Conservation (phyloP, 257 asterid genomes). For the Solanum gandarillasii region DNA sequence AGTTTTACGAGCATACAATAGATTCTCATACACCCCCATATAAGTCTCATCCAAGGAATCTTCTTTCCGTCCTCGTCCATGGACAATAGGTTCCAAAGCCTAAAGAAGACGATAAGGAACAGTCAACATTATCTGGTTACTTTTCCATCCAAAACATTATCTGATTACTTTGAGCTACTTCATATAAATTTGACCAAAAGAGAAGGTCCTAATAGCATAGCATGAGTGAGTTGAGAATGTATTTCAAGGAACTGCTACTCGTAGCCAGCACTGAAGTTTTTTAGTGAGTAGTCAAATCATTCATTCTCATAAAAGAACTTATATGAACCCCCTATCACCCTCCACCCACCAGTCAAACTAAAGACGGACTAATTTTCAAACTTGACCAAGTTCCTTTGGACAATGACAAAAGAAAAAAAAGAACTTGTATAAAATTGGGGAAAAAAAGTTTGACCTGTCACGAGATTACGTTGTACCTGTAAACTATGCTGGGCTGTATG, state of each 20-base stretch:
- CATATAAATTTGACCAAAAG: not conserved
- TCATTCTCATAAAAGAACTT: not conserved
- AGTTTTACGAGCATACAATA: slow-evolving; percentile 85
- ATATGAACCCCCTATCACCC: not conserved
- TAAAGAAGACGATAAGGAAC: slow-evolving; percentile 6
- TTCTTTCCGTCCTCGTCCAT: slow-evolving; percentile 88
- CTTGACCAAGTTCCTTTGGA: not conserved
- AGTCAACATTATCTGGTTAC: not conserved
- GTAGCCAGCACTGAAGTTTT: not conserved
- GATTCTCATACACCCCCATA: slow-evolving; percentile 73
- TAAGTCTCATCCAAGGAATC: slow-evolving; percentile 80
- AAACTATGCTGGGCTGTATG: not conserved
- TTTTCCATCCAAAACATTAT: not conserved
- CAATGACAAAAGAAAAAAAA: not conserved
- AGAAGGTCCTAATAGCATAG: not conserved
- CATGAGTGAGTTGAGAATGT: not conserved
- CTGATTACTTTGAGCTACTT: not conserved
- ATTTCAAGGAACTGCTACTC: not conserved
- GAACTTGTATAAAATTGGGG: not conserved
- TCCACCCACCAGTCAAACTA: not conserved
- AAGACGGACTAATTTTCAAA: not conserved
- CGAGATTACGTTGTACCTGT: not conserved
- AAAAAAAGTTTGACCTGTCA: not conserved
- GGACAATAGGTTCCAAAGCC: slow-evolving; percentile 80
- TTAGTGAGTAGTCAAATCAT: not conserved